Evolutionary conservation across 257 asterid genomes (phyloP), one percentile per base, ranked within the genome.

Genomic region (Rhazya stricta): DNA sequence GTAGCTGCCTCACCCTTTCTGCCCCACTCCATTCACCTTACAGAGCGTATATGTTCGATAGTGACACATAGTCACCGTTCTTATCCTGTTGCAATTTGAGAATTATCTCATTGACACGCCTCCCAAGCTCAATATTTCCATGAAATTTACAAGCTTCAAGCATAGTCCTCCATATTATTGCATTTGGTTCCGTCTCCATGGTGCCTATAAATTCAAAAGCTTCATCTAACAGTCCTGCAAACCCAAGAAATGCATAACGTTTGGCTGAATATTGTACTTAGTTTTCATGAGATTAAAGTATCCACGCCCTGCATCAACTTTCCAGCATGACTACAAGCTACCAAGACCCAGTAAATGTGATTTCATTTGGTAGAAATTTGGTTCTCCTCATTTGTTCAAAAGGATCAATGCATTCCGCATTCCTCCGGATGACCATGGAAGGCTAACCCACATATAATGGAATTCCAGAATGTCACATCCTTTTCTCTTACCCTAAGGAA

Each of bases 321-420:
- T 84, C 97, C 96, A 2, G 88, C 78, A 78, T 86, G 93, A 78
- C 96, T 88, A 74, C 93, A 89, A 36, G 92, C 93, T 43, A 81
- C 82, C 67, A 91, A 72, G 56, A 88, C 89, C 36, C 90, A 23
- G 88, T 84, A 61, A 89, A 89, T 8, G 96, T 88, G 73, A 91
- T 83, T 71, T 82, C 93, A 32, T 89, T 74, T 1, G 97, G 97
- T 76, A 34, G 48, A 62, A 82, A 78, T 67, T 80, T 80, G 66
- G 78, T 67, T 68, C 77, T 86, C 79, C 89, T 88, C 97, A 91
- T 91, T 62, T 89, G 86, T 82, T 91, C 89, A 66, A 91, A 89
- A 69, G 85, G 71, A 30, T 82, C 74, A 78, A 89, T 86, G 75
- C 92, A 84, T n/a, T n/a, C n/a, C n/a, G n/a, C n/a, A n/a, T 74